A percentile compares a stretch with the other conserved stretches of the same genome.
phyloP scores from a whole-genome alignment of 2,329 filamentous ascomycete genomes.

The Trichoderma sp. region DNA sequence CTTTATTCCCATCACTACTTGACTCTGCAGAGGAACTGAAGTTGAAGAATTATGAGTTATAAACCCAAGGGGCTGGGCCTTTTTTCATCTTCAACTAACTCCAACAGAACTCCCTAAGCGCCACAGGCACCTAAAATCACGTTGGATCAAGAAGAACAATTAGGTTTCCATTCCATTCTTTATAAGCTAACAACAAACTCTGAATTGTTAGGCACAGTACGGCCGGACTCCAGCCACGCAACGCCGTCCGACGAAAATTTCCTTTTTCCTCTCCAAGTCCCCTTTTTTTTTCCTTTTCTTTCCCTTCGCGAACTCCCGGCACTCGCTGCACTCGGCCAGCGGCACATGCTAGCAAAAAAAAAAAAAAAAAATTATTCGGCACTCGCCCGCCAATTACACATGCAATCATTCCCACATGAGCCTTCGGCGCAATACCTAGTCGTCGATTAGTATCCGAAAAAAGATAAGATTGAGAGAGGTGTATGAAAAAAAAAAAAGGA shows the following conservation, averaged over 20 bases:
- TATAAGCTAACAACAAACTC: background rate
- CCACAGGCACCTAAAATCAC: background rate
- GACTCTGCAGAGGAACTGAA: background rate
- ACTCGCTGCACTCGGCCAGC: no score
- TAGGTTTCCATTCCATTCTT: no score
- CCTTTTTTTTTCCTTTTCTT: no score
- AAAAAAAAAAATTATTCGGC: background rate
- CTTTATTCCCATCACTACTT: background rate
- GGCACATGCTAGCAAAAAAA: no score
- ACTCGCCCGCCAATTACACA: background rate
- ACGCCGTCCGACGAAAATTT: no score
- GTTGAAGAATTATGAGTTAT: background rate
- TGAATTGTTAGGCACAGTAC: background rate
- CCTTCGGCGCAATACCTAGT: background rate
- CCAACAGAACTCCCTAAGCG: background rate
- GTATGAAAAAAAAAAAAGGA: background rate
- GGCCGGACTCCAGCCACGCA: no score
- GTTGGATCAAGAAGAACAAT: no score
- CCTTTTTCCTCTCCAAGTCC: no score
- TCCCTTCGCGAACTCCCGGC: no score
- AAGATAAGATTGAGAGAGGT: background rate
- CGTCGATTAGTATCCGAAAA: slow-evolving; percentile 7
- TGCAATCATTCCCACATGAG: background rate
- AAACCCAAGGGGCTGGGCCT: background rate
- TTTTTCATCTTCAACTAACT: background rate